A percentile compares a stretch with the other conserved stretches of the same genome.
phyloP scores from a whole-genome alignment of 305 asterid species.

The Fraxinus sp. region DNA sequence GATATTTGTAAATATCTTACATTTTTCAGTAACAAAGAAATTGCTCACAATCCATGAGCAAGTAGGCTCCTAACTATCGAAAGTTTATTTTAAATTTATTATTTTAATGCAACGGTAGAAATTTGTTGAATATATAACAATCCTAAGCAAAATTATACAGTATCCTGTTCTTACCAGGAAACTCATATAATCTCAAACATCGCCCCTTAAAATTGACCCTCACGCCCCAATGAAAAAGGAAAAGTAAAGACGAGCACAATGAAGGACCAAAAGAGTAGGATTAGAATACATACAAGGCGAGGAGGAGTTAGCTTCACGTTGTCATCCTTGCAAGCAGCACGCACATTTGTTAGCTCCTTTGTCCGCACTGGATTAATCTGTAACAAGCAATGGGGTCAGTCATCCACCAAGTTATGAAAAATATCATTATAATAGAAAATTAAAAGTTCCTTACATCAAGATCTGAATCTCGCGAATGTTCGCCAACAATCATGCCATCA shows the following conservation, averaged over 20 bases:
- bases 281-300: conserved; percentile 64
- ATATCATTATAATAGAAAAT: background rate
- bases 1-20: background rate
- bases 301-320: conserved; percentile 95
- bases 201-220: background rate
- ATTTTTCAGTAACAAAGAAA: background rate
- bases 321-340: conserved; percentile 86
- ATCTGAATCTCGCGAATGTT: conserved; percentile 94
- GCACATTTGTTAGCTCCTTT: conserved; percentile 80
- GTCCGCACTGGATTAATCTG: conserved; percentile 88
- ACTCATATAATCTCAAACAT: background rate
- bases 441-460: conserved; percentile 69
- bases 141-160: background rate
- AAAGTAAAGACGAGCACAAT: conserved; percentile 2
- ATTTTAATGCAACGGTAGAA: background rate
- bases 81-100: background rate
- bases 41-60: conserved; percentile 1
- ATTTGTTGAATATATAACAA: no score
- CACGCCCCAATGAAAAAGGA: background rate
- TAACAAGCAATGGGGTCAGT: conserved; percentile 21
- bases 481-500: conserved; percentile 99
- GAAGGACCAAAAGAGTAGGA: background rate
- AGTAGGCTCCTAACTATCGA: background rate
- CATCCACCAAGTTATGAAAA: conserved; percentile 9
- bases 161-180: background rate